Conservation (phyloP, 257 asterid genomes). For the Jaltomata sinuosa region DNA sequence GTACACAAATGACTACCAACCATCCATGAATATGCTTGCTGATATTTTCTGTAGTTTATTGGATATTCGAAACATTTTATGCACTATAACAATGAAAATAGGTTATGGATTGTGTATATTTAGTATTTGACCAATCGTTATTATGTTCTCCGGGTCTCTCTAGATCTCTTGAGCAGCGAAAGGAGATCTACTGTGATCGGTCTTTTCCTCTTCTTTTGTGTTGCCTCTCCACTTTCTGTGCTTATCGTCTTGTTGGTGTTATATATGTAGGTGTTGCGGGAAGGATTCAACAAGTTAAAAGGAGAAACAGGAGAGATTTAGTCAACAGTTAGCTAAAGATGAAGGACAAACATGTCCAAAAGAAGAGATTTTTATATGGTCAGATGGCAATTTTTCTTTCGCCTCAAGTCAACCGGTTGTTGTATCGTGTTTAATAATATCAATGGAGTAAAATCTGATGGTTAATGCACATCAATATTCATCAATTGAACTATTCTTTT, state of each 20-base stretch:
- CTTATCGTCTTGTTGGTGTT: neutral
- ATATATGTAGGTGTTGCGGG: slow-evolving; percentile 9
- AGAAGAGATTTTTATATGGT: neutral
- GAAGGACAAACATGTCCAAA: neutral
- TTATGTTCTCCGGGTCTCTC: neutral
- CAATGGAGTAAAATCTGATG: neutral
- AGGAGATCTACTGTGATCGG: neutral
- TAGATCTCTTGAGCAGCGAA: neutral
- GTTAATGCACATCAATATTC: neutral
- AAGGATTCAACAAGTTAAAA: neutral
- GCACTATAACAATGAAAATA: neutral
- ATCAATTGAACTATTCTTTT: neutral
- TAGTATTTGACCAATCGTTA: too few species aligned
- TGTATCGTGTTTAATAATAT: neutral
- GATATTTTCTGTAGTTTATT: neutral
- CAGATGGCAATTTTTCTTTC: neutral
- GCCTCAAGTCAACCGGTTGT: neutral
- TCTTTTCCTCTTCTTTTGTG: neutral
- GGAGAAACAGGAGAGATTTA: neutral
- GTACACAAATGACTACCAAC: neutral
- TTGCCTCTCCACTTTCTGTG: neutral
- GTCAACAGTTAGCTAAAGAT: neutral
- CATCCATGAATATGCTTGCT: neutral
- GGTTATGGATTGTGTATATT: neutral
- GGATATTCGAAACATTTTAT: neutral